Percentiles rank a stretch among this genome's conserved stretches.
phyloP scores from a whole-genome alignment of 2,329 filamentous ascomycete species.

The Xylariaceae sp. region DNA sequence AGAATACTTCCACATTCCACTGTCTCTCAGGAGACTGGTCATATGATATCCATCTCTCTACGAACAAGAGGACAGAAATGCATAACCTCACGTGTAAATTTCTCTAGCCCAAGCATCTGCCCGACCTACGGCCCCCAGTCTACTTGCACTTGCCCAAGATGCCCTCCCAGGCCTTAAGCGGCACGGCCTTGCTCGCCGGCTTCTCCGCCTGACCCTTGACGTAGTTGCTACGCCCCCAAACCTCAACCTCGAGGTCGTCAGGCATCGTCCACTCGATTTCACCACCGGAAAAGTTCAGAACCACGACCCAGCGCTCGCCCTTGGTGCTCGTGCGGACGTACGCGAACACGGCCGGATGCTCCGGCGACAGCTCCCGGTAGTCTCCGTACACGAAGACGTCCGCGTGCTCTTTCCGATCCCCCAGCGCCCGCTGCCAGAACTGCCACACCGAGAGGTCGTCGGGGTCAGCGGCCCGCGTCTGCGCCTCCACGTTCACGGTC shows the following conservation, averaged over 20 bases:
- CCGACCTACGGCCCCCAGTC: background rate
- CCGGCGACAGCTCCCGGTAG: conserved; percentile 45
- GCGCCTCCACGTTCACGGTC: conserved; percentile 59
- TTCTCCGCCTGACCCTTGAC: conserved; percentile 27
- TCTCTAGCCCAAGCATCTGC: too few species aligned
- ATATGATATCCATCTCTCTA: too few species aligned
- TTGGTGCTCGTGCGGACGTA: conserved; percentile 30
- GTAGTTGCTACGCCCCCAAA: conserved; percentile 31
- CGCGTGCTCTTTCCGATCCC: conserved; percentile 56
- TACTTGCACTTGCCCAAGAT: conserved; percentile 27
- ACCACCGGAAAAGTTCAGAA: conserved; percentile 35
- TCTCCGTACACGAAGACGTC: conserved; percentile 64
- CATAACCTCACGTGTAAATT: too few species aligned
- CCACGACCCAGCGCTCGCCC: conserved; percentile 35
- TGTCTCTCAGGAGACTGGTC: too few species aligned
- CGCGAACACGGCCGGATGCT: conserved; percentile 28
- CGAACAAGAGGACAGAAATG: too few species aligned
- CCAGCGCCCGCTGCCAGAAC: conserved; percentile 63
- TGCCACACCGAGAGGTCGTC: conserved; percentile 52
- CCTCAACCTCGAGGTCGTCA: conserved; percentile 25
- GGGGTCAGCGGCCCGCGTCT: conserved; percentile 43
- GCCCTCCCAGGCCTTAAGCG: conserved; percentile 35
- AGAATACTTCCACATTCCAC: too few species aligned
- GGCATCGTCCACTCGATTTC: conserved; percentile 32
- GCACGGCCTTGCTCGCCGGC: conserved; percentile 18